Percentiles rank a stretch among this genome's conserved stretches.
Conservation (phyloP, 129 eudicot species). For the Centella asiatica region DNA sequence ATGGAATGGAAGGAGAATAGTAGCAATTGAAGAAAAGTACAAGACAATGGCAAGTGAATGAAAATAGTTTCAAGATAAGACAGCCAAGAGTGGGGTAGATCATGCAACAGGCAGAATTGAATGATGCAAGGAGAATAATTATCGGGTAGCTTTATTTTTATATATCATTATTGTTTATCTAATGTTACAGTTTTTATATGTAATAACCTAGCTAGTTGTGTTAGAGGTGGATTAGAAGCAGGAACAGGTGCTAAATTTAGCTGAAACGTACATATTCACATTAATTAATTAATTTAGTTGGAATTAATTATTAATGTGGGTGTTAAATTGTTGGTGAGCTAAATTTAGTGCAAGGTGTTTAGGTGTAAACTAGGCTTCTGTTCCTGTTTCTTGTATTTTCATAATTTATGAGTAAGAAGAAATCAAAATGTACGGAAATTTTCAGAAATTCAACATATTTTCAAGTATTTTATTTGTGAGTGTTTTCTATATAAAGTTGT, state of each 20-base stretch:
- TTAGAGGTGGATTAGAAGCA: slow-evolving; percentile 25
- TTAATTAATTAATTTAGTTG: neutral
- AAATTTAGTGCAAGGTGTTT: slow-evolving; percentile 28
- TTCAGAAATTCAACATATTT: no score
- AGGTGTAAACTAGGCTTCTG: slow-evolving; percentile 17
- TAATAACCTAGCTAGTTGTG: slow-evolving; percentile 4
- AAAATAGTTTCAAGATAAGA: slow-evolving; percentile 27
- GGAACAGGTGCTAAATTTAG: slow-evolving; percentile 63
- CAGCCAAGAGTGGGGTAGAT: slow-evolving; percentile 16
- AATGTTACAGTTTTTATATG: no score
- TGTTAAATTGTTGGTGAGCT: slow-evolving; percentile 26
- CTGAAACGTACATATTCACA: slow-evolving; percentile 17
- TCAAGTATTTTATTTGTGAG: no score
- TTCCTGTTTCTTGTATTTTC: slow-evolving; percentile 37
- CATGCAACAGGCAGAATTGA: slow-evolving; percentile 13
- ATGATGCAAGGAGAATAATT: no score
- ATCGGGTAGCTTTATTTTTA: no score
- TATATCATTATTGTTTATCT: no score
- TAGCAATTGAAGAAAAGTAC: neutral
- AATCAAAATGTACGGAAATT: no score
- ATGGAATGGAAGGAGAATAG: slow-evolving; percentile 17
- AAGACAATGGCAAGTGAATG: slow-evolving; percentile 15
- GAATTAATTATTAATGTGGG: neutral
- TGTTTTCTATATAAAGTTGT: no score
- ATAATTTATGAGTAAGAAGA: slow-evolving; percentile 1